Conservation (phyloP, 208 protist species). For the Trypanosoma melophagium region DNA sequence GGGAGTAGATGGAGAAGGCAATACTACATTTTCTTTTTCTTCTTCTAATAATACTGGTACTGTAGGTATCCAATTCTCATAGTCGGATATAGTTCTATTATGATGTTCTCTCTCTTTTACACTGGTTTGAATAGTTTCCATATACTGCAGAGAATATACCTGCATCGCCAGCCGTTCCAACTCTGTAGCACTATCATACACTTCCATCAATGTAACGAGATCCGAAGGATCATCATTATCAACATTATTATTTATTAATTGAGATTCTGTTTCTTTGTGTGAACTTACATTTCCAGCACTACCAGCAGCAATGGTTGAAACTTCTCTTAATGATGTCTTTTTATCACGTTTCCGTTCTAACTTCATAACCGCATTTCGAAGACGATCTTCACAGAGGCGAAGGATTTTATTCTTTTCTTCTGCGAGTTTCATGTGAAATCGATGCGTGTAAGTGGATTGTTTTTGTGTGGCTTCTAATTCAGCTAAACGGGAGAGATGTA, state of each 20-base stretch:
- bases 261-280: neutral
- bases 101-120: neutral
- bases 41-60: too few relatives aligned
- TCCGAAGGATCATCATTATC: neutral
- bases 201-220: slow-evolving; percentile 1
- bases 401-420: slow-evolving; percentile 36
- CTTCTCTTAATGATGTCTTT: too few relatives aligned
- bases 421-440: slow-evolving; percentile 43
- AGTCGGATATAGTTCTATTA: neutral
- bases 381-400: slow-evolving; percentile 17
- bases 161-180: neutral
- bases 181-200: slow-evolving; percentile 9
- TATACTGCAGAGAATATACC: neutral
- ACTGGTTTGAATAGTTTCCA: neutral
- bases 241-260: neutral
- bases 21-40: neutral
- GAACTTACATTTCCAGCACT: neutral
- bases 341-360: slow-evolving; percentile 9
- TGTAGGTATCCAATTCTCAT: slow-evolving; percentile 12
- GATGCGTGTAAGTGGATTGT: slow-evolving; percentile 19
- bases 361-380: neutral
- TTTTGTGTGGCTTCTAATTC: slow-evolving; percentile 39
- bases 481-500: slow-evolving; percentile 43
- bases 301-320: neutral
- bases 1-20: too few relatives aligned